Evolutionary conservation across 441 rosid genomes (phyloP).

Genomic region (Adansonia madagascariensis): DNA sequence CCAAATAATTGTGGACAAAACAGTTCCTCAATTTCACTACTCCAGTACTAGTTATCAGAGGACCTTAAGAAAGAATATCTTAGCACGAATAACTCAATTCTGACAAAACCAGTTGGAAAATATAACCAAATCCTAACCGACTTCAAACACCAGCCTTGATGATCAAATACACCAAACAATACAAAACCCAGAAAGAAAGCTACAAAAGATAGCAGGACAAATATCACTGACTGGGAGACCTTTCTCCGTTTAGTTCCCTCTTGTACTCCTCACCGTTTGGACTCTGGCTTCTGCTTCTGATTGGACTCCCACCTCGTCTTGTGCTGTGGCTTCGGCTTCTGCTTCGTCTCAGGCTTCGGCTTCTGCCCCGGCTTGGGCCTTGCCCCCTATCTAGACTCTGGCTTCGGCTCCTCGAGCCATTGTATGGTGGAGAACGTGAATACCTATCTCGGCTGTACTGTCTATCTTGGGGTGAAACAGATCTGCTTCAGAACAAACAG

Average conservation of each 20-base stretch:
- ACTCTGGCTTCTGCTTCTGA: conserved; percentile 44
- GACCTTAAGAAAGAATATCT: background rate
- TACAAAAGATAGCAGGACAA: background rate
- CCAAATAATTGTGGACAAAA: background rate
- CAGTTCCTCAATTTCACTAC: background rate
- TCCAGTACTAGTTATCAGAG: background rate
- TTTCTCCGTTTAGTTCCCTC: conserved; percentile 52
- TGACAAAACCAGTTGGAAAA: background rate
- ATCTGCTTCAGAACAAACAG: conserved; percentile 45
- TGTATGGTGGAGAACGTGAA: conserved; percentile 65
- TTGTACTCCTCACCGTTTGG: conserved; percentile 45
- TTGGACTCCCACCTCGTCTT: conserved; percentile 31
- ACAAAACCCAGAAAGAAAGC: background rate
- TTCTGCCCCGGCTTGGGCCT: conserved; percentile 44
- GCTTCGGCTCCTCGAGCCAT: conserved; percentile 67
- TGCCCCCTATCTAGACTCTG: conserved; percentile 51
- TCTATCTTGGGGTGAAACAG: conserved; percentile 72
- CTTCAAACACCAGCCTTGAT: conserved; percentile 5
- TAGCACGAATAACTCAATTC: background rate
- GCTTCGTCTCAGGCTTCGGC: conserved; percentile 48
- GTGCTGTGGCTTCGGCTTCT: conserved; percentile 43
- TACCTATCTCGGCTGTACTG: conserved; percentile 63
- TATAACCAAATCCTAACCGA: conserved; percentile 4
- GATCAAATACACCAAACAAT: conserved; percentile 19
- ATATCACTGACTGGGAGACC: conserved; percentile 74